Conservation (phyloP, 2,329 filamentous ascomycete genomes). For the Penicillium occitanis region DNA sequence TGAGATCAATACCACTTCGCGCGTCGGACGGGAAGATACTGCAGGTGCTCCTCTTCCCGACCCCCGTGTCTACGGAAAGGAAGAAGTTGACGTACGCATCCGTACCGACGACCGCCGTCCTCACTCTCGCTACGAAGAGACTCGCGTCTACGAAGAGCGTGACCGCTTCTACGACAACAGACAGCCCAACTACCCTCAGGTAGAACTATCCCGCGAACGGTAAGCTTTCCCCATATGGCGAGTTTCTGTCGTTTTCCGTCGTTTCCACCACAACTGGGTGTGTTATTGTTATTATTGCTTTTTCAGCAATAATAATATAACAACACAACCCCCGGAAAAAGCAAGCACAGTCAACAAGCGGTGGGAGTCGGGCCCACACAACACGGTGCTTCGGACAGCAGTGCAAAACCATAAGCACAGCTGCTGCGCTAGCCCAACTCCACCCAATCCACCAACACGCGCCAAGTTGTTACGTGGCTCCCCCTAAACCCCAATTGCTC, state of each 20-base stretch:
- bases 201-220: slow-evolving; percentile 54
- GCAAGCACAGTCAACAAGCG: slow-evolving; percentile 18
- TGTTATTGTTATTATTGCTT: slow-evolving; percentile 11
- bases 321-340: slow-evolving; percentile 8
- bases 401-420: slow-evolving; percentile 6
- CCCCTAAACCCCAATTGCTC: slow-evolving; percentile 19
- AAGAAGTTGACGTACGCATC: slow-evolving; percentile 85
- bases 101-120: slow-evolving; percentile 67
- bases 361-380: slow-evolving; percentile 16
- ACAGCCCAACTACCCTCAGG: slow-evolving; percentile 33
- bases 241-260: background rate
- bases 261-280: background rate
- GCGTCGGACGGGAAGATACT: slow-evolving; percentile 98
- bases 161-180: slow-evolving; percentile 33
- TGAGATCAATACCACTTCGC: slow-evolving; percentile 69
- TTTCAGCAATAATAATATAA: background rate
- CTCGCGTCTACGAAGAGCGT: slow-evolving; percentile 38
- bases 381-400: slow-evolving; percentile 1
- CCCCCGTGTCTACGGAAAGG: slow-evolving; percentile 68
- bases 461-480: slow-evolving; percentile 22
- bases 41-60: slow-evolving; percentile 53
- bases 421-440: slow-evolving; percentile 15
- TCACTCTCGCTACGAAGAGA: slow-evolving; percentile 52
- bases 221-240: slow-evolving; percentile 37
- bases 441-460: slow-evolving; percentile 16